Conservation (phyloP, 352 stramenopile species). For the Phytopythium sindhum region DNA sequence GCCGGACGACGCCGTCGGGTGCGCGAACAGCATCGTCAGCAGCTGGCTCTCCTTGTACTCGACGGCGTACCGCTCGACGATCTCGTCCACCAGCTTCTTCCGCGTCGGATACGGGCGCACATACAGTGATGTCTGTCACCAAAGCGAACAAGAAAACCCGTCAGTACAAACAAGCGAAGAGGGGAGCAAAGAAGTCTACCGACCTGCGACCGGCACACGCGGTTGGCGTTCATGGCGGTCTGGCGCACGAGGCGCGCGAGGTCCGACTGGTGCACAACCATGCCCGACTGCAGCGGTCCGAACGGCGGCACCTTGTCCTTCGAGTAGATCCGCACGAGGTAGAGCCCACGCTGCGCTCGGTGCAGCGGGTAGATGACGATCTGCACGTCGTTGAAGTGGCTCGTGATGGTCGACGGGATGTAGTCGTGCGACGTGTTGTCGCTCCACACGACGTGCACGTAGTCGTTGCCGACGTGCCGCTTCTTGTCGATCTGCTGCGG, state of each 20-base stretch:
- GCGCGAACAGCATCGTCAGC: slow-evolving; percentile 71
- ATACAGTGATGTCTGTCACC: slow-evolving; percentile 68
- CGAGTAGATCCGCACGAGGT: slow-evolving; percentile 72
- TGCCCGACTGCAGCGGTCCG: slow-evolving; percentile 76
- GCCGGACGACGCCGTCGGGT: slow-evolving; percentile 19
- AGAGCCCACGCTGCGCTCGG: slow-evolving; percentile 58
- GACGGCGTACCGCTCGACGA: slow-evolving; percentile 80
- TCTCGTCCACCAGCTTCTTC: slow-evolving; percentile 87
- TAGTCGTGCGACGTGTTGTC: slow-evolving; percentile 78
- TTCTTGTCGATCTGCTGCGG: slow-evolving; percentile 89
- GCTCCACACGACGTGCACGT: slow-evolving; percentile 86
- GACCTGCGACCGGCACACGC: slow-evolving; percentile 81
- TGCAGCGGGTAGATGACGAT: slow-evolving; percentile 80
- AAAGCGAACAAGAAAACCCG: slow-evolving; percentile 10
- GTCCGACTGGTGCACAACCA: slow-evolving; percentile 73
- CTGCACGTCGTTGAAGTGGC: slow-evolving; percentile 88
- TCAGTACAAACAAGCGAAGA: slow-evolving; percentile 1
- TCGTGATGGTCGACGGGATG: slow-evolving; percentile 83
- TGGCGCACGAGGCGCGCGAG: slow-evolving; percentile 75
- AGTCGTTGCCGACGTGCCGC: slow-evolving; percentile 86
- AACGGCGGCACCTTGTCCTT: slow-evolving; percentile 84
- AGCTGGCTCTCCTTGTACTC: slow-evolving; percentile 87
- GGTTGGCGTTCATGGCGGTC: slow-evolving; percentile 87
- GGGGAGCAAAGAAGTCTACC: background rate
- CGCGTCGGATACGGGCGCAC: slow-evolving; percentile 82